These are phyloP conservation scores for Nectriaceae sp. DNA, from an alignment of 2,329 filamentous ascomycete genomes.

Conservation along the genomic window DNA sequence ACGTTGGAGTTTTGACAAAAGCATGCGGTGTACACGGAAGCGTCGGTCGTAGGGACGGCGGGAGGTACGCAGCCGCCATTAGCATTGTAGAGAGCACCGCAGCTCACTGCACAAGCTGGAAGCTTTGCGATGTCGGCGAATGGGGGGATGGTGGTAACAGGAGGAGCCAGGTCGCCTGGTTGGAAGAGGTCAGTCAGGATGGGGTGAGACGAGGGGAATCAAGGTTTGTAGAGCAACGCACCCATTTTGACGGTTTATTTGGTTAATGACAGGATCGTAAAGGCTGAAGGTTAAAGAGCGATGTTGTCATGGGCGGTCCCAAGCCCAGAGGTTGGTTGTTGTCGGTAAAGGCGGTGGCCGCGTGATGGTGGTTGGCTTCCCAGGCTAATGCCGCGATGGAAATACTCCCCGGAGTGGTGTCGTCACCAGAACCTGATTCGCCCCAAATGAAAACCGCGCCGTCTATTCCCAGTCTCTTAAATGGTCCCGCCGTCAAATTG, in stretches of 20 bases:
- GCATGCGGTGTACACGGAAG: constrained; percentile 63
- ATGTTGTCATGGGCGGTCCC: not conserved
- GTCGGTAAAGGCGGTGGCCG: not conserved
- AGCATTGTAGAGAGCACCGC: constrained; percentile 66
- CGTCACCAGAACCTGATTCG: not conserved
- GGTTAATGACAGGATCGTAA: not conserved
- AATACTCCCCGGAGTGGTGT: not conserved
- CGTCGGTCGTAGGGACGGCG: constrained; percentile 44
- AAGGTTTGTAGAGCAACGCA: constrained; percentile 32
- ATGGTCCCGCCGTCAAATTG: not conserved
- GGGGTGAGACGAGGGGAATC: constrained; percentile 14
- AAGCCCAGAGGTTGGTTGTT: not conserved
- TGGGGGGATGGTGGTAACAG: constrained; percentile 55
- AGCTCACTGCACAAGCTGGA: constrained; percentile 62
- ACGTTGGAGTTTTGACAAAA: constrained; percentile 71
- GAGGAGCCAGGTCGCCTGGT: constrained; percentile 11
- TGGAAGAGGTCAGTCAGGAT: not conserved
- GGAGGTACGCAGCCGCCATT: constrained; percentile 71
- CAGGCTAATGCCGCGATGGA: not conserved
- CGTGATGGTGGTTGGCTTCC: not conserved
- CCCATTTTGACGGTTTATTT: constrained; percentile 36
- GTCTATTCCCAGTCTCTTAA: not conserved
- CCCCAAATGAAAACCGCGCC: not conserved
- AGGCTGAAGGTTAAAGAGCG: not conserved
- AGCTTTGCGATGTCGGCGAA: constrained; percentile 48